Conservation (phyloP, 1,139 yeast genomes). For the Casaregolazyma lundiana region DNA sequence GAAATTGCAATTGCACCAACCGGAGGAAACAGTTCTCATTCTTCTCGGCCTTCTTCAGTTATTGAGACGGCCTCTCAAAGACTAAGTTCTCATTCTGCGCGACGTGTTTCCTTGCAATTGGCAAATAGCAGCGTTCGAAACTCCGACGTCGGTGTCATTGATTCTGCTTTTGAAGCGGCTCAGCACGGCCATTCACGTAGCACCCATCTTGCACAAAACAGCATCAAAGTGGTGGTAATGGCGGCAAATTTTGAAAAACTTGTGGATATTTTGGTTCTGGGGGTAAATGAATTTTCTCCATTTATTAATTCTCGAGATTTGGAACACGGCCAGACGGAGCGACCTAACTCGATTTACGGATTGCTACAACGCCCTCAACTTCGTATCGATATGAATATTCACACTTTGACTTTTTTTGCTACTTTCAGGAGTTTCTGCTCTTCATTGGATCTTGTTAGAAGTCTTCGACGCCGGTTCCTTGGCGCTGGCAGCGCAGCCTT, state of each 20-base stretch:
- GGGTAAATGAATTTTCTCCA: slow-evolving; percentile 54
- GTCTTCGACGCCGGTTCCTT: slow-evolving; percentile 47
- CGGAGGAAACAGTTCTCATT: slow-evolving; percentile 14
- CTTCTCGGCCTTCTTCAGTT: slow-evolving; percentile 45
- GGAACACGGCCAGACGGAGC: slow-evolving; percentile 30
- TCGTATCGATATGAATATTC: slow-evolving; percentile 56
- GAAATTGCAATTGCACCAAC: not conserved
- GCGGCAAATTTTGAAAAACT: slow-evolving; percentile 59
- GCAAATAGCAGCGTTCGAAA: slow-evolving; percentile 11
- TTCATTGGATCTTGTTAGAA: slow-evolving; percentile 46
- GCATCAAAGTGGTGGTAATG: slow-evolving; percentile 47
- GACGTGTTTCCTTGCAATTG: slow-evolving; percentile 31
- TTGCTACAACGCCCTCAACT: slow-evolving; percentile 26
- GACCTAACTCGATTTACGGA: slow-evolving; percentile 7
- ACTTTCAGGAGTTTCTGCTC: slow-evolving; percentile 62
- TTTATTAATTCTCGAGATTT: slow-evolving; percentile 39
- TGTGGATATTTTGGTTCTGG: slow-evolving; percentile 58
- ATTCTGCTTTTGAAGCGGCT: slow-evolving; percentile 14
- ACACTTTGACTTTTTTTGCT: slow-evolving; percentile 60
- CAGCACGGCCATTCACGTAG: slow-evolving; percentile 3
- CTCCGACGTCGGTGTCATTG: slow-evolving; percentile 15
- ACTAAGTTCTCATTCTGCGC: slow-evolving; percentile 30
- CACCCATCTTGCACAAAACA: slow-evolving; percentile 8
- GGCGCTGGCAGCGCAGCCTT: slow-evolving; percentile 59
- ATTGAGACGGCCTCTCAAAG: slow-evolving; percentile 45